These are phyloP conservation scores for Yarrowia sp. DNA, from an alignment of 805 yeast genomes.

Conservation along the genomic window DNA sequence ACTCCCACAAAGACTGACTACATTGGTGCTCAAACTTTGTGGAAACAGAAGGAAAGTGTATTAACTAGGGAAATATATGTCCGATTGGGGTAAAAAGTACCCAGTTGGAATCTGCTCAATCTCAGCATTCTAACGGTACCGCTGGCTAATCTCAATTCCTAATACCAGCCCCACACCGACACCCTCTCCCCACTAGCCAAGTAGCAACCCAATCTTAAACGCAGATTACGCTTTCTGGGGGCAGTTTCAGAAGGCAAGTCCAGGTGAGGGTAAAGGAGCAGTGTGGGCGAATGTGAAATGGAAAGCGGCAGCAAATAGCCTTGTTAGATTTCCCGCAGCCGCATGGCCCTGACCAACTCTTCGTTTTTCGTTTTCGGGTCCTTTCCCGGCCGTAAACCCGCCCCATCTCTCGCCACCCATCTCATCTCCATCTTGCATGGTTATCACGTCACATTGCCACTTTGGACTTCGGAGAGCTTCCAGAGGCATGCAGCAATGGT, in stretches of 20 bases:
- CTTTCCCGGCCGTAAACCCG: background rate
- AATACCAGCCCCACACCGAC: too few species aligned
- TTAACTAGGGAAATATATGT: background rate
- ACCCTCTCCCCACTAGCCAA: background rate
- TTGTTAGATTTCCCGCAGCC: background rate
- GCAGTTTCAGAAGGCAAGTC: background rate
- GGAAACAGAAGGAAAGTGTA: too few species aligned
- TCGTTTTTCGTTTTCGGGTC: background rate
- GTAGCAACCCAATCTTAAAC: slow-evolving; percentile 32
- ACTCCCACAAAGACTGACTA: slow-evolving; percentile 3
- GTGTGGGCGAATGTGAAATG: background rate
- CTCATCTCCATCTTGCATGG: background rate
- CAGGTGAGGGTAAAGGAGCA: background rate
- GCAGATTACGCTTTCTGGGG: background rate
- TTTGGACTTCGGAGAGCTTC: background rate
- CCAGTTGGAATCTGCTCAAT: background rate
- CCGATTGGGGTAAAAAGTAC: background rate
- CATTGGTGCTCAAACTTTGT: background rate
- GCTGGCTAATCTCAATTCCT: background rate
- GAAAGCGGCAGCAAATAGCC: background rate
- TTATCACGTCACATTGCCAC: slow-evolving; percentile 2
- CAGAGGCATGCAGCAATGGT: too few species aligned
- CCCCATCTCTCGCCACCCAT: background rate
- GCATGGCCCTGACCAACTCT: background rate
- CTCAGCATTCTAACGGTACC: background rate